These are phyloP conservation scores for Aphanomyces stellatus DNA, from an alignment of 352 stramenopile species.

Conservation along the genomic window DNA sequence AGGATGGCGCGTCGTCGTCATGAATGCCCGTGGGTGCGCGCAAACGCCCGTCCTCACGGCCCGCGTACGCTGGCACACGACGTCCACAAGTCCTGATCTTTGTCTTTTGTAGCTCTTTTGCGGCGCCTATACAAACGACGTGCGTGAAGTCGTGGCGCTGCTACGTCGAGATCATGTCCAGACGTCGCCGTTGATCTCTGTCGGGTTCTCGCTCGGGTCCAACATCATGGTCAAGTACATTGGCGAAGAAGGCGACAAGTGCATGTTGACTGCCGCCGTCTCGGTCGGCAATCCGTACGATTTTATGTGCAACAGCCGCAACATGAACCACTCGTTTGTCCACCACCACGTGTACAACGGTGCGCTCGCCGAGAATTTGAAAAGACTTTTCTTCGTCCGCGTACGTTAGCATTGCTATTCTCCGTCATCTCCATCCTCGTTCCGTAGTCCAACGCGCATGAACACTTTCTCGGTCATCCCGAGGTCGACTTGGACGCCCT, in stretches of 20 bases:
- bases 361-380: conserved; percentile 37
- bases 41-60: conserved; percentile 46
- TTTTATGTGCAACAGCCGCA: conserved; percentile 36
- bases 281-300: conserved; percentile 67
- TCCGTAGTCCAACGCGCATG: conserved; percentile 43
- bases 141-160: conserved; percentile 36
- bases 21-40: conserved; percentile 61
- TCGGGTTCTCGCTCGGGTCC: conserved; percentile 63
- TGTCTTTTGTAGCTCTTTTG: conserved; percentile 55
- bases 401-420: neutral
- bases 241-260: conserved; percentile 36
- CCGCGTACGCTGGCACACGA: no score
- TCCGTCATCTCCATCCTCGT: neutral
- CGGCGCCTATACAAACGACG: conserved; percentile 56
- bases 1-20: conserved; percentile 62
- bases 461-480: conserved; percentile 40
- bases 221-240: conserved; percentile 76
- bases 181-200: conserved; percentile 32
- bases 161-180: conserved; percentile 30
- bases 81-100: no score
- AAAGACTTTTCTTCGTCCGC: conserved; percentile 43
- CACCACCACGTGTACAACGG: conserved; percentile 51
- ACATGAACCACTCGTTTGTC: conserved; percentile 37
- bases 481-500: conserved; percentile 38
- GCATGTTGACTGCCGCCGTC: conserved; percentile 36